A percentile compares a stretch with the other conserved stretches of the same genome.
Conservation (phyloP, 1,139 yeast species). For the Yarrowia galli region DNA sequence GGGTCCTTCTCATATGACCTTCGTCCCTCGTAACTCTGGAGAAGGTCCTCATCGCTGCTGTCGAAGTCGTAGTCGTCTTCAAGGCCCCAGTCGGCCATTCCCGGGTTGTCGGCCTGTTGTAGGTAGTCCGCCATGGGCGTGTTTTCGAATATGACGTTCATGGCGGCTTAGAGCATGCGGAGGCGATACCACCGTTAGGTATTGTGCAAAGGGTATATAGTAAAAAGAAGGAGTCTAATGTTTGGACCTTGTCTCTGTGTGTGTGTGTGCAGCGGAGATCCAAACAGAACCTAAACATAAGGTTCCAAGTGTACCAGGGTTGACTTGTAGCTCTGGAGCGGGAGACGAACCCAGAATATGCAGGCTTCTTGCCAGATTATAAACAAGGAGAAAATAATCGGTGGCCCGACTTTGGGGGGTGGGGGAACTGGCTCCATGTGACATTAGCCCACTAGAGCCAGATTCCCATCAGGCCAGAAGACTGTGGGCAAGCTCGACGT, state of each 20-base stretch:
- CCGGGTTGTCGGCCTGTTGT: slow-evolving; percentile 43
- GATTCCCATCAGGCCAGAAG: background rate
- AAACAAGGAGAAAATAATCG: background rate
- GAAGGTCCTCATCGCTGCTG: slow-evolving; percentile 35
- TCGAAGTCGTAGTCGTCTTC: slow-evolving; percentile 42
- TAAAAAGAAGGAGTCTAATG: slow-evolving; percentile 20
- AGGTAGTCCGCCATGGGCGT: slow-evolving; percentile 50
- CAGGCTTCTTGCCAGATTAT: background rate
- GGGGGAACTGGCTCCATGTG: background rate
- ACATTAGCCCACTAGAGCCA: background rate
- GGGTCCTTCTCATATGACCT: slow-evolving; percentile 16
- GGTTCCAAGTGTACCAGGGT: slow-evolving; percentile 9
- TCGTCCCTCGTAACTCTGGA: slow-evolving; percentile 34
- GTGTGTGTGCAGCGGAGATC: slow-evolving; percentile 33
- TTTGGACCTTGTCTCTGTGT: slow-evolving; percentile 4
- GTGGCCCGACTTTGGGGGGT: slow-evolving; percentile 2
- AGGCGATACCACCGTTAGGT: slow-evolving; percentile 33
- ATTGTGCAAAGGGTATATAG: slow-evolving; percentile 2
- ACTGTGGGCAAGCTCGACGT: background rate
- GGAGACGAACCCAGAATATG: background rate
- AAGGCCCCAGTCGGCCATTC: slow-evolving; percentile 49
- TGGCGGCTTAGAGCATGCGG: slow-evolving; percentile 34
- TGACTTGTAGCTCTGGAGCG: slow-evolving; percentile 1
- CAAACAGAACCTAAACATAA: slow-evolving; percentile 19
- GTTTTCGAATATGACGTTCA: slow-evolving; percentile 45